Evolutionary conservation across 139 green algal genomes (phyloP).

Genomic region (Ettlia oleoabundans): DNA sequence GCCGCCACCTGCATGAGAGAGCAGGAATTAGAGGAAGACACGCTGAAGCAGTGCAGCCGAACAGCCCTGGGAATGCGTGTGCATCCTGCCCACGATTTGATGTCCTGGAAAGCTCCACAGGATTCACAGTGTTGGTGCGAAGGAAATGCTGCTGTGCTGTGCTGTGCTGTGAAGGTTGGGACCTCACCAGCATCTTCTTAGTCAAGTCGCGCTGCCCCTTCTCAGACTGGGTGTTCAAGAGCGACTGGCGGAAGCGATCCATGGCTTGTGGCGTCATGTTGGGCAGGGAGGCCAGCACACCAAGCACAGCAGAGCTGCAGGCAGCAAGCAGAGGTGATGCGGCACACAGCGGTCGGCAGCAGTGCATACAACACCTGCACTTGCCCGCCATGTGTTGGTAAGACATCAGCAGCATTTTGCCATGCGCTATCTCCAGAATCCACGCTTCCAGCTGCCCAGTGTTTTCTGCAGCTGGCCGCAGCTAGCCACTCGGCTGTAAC

Average conservation of each 20-base stretch:
- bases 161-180: no score
- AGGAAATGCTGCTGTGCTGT: no score
- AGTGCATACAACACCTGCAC: background rate
- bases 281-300: slow-evolving; percentile 27
- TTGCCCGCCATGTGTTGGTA: no score
- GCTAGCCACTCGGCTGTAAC: no score
- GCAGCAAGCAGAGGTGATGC: background rate
- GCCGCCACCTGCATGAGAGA: slow-evolving; percentile 39
- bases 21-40: background rate
- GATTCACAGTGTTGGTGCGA: no score
- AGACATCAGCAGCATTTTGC: no score
- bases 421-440: no score
- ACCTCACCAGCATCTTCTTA: slow-evolving; percentile 67
- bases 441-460: no score
- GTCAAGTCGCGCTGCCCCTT: slow-evolving; percentile 77
- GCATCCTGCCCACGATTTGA: no score
- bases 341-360: background rate
- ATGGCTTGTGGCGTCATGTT: slow-evolving; percentile 9
- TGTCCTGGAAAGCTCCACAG: no score
- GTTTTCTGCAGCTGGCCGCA: no score
- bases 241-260: background rate
- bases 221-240: slow-evolving; percentile 45
- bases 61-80: no score
- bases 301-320: slow-evolving; percentile 15
- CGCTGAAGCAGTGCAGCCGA: background rate